Evolutionary conservation across 2,329 filamentous ascomycete species (phyloP).

Genomic region (Clonostachys chloroleuca): DNA sequence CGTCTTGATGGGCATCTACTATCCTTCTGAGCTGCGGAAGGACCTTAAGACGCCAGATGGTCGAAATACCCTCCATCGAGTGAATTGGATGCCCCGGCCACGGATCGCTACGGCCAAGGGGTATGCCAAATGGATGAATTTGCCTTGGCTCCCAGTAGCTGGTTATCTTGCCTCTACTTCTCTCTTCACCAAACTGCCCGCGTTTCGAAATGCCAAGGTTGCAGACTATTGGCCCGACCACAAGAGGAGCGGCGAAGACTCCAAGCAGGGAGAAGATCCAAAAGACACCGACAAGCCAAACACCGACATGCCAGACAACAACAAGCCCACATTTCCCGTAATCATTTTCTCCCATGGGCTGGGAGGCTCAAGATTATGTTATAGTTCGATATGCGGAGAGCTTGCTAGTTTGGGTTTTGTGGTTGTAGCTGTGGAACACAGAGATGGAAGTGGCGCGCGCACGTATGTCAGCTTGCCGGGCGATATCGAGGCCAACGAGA

Average conservation of each 20-base stretch:
- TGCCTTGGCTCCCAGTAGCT: constrained; percentile 42
- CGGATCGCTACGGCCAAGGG: constrained; percentile 50
- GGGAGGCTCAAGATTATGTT: constrained; percentile 58
- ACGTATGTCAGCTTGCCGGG: constrained; percentile 54
- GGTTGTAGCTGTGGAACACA: constrained; percentile 60
- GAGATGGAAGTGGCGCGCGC: constrained; percentile 59
- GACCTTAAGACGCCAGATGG: constrained; percentile 14
- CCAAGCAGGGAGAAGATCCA: constrained; percentile 2
- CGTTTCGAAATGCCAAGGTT: constrained; percentile 54
- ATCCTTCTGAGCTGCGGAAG: constrained; percentile 44
- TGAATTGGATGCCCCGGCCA: constrained; percentile 59
- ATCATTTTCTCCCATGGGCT: constrained; percentile 65
- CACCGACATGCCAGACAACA: constrained; percentile 9
- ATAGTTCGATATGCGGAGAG: constrained; percentile 59
- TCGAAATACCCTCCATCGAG: constrained; percentile 39
- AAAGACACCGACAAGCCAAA: background rate
- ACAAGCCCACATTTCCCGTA: constrained; percentile 49
- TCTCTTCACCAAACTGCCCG: constrained; percentile 62
- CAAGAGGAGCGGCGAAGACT: constrained; percentile 14
- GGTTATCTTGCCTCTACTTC: constrained; percentile 51
- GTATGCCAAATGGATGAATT: constrained; percentile 56
- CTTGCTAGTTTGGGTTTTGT: constrained; percentile 64
- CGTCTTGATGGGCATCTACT: constrained; percentile 62
- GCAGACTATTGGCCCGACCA: constrained; percentile 49
- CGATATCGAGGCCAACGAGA: constrained; percentile 23